Percentiles rank a stretch among this genome's conserved stretches.
phyloP scores from a whole-genome alignment of 768 basidiomycete genomes.

The Boletales sp. region DNA sequence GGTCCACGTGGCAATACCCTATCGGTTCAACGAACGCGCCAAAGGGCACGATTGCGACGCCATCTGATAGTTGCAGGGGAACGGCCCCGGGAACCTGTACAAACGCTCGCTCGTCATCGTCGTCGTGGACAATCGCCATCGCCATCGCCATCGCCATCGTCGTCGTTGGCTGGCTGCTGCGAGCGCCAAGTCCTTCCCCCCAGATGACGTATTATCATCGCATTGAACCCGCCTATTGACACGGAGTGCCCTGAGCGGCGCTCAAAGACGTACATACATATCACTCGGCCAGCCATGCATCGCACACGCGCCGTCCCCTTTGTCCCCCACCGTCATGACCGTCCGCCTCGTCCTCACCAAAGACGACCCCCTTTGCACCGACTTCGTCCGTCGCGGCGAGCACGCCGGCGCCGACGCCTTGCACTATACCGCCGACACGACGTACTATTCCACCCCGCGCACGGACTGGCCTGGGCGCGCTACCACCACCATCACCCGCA shows the following conservation, averaged over 20 bases:
- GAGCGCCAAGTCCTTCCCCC: no score
- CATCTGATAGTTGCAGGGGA: constrained; percentile 41
- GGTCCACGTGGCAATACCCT: constrained; percentile 16
- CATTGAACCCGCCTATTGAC: no score
- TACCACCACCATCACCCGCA: constrained; percentile 24
- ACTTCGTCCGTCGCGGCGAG: constrained; percentile 14
- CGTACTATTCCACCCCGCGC: neutral
- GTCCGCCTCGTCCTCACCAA: constrained; percentile 18
- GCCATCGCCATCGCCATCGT: neutral
- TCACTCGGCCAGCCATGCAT: neutral
- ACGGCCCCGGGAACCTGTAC: constrained; percentile 44
- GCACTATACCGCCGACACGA: constrained; percentile 22
- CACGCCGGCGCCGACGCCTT: neutral
- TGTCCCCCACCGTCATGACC: constrained; percentile 12
- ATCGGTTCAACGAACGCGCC: constrained; percentile 33
- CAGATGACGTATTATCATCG: no score
- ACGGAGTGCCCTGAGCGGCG: no score
- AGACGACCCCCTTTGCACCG: constrained; percentile 24
- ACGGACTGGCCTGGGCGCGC: constrained; percentile 14
- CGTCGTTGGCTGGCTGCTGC: no score
- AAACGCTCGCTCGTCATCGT: neutral
- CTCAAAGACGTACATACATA: no score
- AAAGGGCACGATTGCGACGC: constrained; percentile 42
- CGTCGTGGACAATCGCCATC: neutral
- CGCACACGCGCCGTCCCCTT: neutral